Percentiles rank a stretch among this genome's conserved stretches.
Conservation (phyloP, 2,329 filamentous ascomycete species). For the Aureobasidium sp. region DNA sequence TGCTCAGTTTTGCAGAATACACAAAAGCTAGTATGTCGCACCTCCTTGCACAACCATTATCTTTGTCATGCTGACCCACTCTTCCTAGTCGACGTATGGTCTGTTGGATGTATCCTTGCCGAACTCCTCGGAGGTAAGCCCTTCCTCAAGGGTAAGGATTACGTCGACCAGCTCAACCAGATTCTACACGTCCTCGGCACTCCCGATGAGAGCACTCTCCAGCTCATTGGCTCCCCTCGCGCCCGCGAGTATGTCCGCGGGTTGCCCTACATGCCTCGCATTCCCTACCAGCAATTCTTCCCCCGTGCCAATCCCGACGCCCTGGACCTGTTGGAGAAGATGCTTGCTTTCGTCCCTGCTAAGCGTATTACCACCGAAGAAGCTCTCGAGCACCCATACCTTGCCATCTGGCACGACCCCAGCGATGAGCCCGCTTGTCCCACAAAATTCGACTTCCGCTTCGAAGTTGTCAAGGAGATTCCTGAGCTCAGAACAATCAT, state of each 20-base stretch:
- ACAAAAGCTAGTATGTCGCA: conserved; percentile 91
- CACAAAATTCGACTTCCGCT: conserved; percentile 94
- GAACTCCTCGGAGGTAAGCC: conserved; percentile 92
- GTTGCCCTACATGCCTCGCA: conserved; percentile 88
- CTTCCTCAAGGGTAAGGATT: conserved; percentile 99
- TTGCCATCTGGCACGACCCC: conserved; percentile 97
- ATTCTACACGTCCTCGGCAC: conserved; percentile 97
- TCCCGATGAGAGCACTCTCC: conserved; percentile 88
- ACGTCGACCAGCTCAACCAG: conserved; percentile 98
- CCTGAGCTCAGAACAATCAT: conserved; percentile 96
- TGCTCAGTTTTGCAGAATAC: conserved; percentile 99
- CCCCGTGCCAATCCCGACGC: conserved; percentile 92
- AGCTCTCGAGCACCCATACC: conserved; percentile 91
- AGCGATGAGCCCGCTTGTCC: conserved; percentile 93
- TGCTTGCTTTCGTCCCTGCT: conserved; percentile 95
- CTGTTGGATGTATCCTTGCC: conserved; percentile 93
- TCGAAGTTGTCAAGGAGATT: conserved; percentile 95
- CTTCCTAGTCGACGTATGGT: conserved; percentile 88
- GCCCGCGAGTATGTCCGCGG: conserved; percentile 92
- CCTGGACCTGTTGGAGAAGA: conserved; percentile 88
- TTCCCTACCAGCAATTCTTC: conserved; percentile 81
- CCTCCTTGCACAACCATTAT: neutral
- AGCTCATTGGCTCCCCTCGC: conserved; percentile 86
- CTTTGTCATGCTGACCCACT: conserved; percentile 14
- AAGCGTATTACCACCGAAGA: conserved; percentile 90